Base-by-base conservation (phyloP, 2,329 filamentous ascomycete species). In the Fusarium tuaranense region DNA sequence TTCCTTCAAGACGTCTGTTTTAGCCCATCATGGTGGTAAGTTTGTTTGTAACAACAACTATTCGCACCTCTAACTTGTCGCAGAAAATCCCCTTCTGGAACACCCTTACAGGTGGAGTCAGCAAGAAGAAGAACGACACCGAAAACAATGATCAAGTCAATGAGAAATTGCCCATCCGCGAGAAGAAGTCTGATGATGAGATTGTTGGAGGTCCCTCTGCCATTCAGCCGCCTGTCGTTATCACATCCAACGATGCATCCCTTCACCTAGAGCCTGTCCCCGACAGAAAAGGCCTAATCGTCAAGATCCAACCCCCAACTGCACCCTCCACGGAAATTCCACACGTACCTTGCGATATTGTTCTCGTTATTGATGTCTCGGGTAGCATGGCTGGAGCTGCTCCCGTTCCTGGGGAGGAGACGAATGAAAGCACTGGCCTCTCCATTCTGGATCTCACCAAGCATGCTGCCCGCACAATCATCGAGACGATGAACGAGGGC, bases 281-380 rank as follows among this genome's bases (percentile, higher is more conserved):
- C 0, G 75, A 78, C 4, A 74, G 77, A 3, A 80, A 86, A 12
- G 85, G 85, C 2, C 75, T 89, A 2, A 63, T 90, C 5, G 78
- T 89, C 72, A 86, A 84, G 57, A 79, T 90, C 13, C 78, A 83
- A 6, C 86, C 88, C 0, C 88, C 88, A 0, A 78, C 48, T 4
- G 64, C 78, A 8, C 86, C 86, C 1, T 32, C 46, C 0, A 20
- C 75, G 3, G 25, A 72, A 0, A 70, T 82, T 0, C 65, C 76
- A 8, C 87, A 88, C 76, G 83, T 87, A 0, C 86, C 89, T 2
- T 90, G 88, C 77, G 90, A 92, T 70, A 88, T 92, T 36, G 89
- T 91, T 3, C 84, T 92, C 4, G 89, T 89, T 18, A 90, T 92
- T 64, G 90, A 92, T 76, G 84, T 91, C 16, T 92, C 90, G 0